These are phyloP conservation scores for Capsicum chinense DNA, from an alignment of 257 asterid species.

Conservation along the genomic window DNA sequence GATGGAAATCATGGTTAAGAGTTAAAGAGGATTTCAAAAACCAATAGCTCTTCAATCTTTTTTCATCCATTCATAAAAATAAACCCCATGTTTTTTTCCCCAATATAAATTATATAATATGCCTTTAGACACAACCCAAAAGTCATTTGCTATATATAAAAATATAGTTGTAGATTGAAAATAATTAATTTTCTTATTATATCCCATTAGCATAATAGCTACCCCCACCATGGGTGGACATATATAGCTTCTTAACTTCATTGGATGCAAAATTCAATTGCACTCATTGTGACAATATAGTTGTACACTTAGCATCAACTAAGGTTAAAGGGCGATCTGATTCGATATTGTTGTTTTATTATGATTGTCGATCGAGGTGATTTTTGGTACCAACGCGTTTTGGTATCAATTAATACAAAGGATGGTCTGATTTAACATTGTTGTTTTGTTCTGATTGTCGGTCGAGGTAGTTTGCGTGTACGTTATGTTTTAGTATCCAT, in stretches of 20 bases:
- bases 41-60: not conserved
- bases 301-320: not conserved
- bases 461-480: not conserved
- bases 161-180: not conserved
- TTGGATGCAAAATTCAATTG: not conserved
- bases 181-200: not conserved
- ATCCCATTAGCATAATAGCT: not conserved
- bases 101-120: not conserved
- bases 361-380: too few relatives aligned
- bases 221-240: conserved; percentile 21
- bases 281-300: conserved; percentile 21
- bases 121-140: conserved; percentile 25
- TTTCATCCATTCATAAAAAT: not conserved
- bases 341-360: not conserved
- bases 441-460: not conserved
- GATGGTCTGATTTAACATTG: not conserved
- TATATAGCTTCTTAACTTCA: not conserved
- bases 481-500: not conserved
- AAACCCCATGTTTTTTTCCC: not conserved
- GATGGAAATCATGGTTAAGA: not conserved
- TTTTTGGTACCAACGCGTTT: too few relatives aligned
- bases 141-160: not conserved
- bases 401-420: not conserved
- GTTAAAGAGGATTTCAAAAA: not conserved
- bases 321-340: not conserved